phyloP scores from a whole-genome alignment of 2,329 filamentous ascomycete genomes.

The Aureobasidium sp. region DNA sequence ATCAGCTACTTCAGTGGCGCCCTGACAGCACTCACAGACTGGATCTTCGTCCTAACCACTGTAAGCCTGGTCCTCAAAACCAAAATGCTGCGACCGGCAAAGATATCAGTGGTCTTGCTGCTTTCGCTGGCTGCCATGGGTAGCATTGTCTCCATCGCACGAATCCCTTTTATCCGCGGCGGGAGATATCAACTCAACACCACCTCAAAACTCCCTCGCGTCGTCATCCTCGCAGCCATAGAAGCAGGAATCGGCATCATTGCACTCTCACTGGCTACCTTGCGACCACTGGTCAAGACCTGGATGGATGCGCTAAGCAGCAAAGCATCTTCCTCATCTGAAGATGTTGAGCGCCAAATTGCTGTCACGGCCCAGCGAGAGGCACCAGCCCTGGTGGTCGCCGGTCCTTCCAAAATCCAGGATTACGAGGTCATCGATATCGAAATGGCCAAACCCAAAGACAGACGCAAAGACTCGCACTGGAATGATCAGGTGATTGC shows the following conservation, averaged over 20 bases:
- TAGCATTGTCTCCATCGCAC: constrained; percentile 21
- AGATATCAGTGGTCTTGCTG: constrained; percentile 34
- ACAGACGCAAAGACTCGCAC: not conserved
- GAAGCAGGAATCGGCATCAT: constrained; percentile 28
- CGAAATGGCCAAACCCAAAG: not conserved
- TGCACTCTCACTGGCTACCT: constrained; percentile 14
- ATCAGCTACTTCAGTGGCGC: constrained; percentile 23
- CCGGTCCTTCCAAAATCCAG: not conserved
- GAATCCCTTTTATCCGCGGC: constrained; percentile 20
- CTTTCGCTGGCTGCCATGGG: constrained; percentile 30
- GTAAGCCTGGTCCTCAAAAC: constrained; percentile 33
- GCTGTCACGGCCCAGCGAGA: not conserved
- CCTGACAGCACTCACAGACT: constrained; percentile 32
- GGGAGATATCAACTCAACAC: constrained; percentile 19
- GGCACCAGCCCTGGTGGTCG: not conserved
- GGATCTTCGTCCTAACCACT: constrained; percentile 32
- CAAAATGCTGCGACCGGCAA: constrained; percentile 34
- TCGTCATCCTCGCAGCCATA: constrained; percentile 25
- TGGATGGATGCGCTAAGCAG: constrained; percentile 6
- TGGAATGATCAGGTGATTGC: not conserved
- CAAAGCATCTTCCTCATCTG: not conserved
- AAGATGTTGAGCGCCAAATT: not conserved
- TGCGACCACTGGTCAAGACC: constrained; percentile 17
- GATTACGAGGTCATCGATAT: not conserved
- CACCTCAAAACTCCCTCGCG: constrained; percentile 20